phyloP scores from a whole-genome alignment of 192 early-diverging fungal genomes.

The Mortierella claussenii region DNA sequence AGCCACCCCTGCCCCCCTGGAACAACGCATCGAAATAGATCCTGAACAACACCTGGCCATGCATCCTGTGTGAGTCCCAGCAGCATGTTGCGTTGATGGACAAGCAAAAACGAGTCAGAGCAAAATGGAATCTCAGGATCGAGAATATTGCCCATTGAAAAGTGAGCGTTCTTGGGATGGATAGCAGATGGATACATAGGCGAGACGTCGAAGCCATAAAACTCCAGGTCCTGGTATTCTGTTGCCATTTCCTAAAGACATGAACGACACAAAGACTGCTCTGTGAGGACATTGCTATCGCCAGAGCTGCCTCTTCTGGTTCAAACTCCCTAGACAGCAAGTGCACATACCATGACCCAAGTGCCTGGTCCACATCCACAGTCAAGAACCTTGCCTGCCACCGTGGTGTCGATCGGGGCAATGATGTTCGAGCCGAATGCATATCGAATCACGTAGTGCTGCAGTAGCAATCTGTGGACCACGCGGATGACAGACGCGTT shows the following conservation, averaged over 20 bases:
- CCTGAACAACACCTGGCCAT: conserved; percentile 44
- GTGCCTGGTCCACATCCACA: conserved; percentile 54
- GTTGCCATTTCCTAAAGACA: conserved; percentile 53
- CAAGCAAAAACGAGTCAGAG: conserved; percentile 21
- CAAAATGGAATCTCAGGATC: conserved; percentile 43
- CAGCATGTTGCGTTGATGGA: conserved; percentile 49
- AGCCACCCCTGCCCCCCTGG: conserved; percentile 37
- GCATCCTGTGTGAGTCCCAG: conserved; percentile 42
- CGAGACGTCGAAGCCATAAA: conserved; percentile 47
- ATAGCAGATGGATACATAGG: conserved; percentile 53
- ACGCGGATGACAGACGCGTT: no score
- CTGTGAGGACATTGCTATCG: no score
- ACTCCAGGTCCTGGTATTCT: conserved; percentile 34
- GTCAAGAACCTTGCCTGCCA: conserved; percentile 40
- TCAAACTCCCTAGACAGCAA: no score
- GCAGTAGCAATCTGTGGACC: conserved; percentile 28
- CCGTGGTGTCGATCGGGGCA: conserved; percentile 25
- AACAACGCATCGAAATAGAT: conserved; percentile 41
- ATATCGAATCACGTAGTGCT: conserved; percentile 49
- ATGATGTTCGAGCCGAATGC: conserved; percentile 44
- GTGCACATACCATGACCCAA: conserved; percentile 47
- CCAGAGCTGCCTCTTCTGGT: no score
- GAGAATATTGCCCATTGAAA: conserved; percentile 44
- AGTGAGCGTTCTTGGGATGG: conserved; percentile 53
- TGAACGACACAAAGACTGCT: no score